phyloP scores from a whole-genome alignment of 1,284 basidiomycete genomes.

The Singerocomus inundabilis region DNA sequence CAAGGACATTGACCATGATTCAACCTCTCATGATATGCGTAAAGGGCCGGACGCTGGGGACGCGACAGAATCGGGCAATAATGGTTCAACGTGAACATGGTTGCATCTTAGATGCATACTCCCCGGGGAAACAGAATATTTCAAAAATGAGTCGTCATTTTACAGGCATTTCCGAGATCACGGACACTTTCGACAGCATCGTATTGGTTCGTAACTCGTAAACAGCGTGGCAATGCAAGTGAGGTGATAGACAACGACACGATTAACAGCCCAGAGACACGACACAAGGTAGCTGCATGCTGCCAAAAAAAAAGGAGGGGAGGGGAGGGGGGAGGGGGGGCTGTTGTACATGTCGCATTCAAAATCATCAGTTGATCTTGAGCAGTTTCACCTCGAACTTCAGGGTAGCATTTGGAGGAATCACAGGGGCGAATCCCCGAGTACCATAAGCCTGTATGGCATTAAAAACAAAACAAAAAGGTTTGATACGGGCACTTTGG shows the following conservation, averaged over 20 bases:
- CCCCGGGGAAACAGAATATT: too few species aligned
- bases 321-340: too few species aligned
- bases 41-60: not conserved
- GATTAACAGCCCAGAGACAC: conserved; percentile 21
- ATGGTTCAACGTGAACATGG: not conserved
- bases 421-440: conserved; percentile 77
- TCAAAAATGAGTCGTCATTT: not conserved
- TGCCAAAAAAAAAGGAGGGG: conserved; percentile 9
- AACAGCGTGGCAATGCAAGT: not conserved
- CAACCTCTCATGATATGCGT: not conserved
- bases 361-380: conserved; percentile 53
- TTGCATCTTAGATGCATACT: not conserved
- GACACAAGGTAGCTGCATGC: conserved; percentile 22
- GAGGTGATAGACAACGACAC: conserved; percentile 16
- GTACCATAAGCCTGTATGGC: conserved; percentile 59
- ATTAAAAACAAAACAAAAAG: conserved; percentile 2
- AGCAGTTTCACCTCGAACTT: conserved; percentile 81
- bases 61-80: not conserved
- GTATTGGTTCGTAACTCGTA: not conserved
- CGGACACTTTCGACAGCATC: not conserved
- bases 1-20: not conserved
- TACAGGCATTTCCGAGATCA: not conserved
- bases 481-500: not conserved
- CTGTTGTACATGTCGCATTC: conserved; percentile 20
- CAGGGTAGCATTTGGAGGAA: conserved; percentile 75